These are phyloP conservation scores for Petasospora rhodanensis DNA, from an alignment of 1,139 yeast species.

Conservation along the genomic window DNA sequence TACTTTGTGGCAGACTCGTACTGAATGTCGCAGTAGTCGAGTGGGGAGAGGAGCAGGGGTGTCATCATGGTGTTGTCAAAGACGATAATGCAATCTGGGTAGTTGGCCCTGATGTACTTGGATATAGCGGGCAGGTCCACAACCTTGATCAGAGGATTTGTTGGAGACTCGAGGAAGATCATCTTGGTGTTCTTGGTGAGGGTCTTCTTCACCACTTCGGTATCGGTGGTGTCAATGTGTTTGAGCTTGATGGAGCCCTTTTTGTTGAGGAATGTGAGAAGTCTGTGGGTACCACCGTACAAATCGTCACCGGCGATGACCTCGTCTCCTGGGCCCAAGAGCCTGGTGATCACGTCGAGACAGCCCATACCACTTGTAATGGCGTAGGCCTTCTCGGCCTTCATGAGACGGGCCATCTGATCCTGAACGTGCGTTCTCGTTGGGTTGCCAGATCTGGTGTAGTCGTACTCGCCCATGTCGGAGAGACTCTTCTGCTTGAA, in stretches of 20 bases:
- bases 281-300: constrained; percentile 88
- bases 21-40: constrained; percentile 81
- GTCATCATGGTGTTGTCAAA: constrained; percentile 97
- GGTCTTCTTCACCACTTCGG: constrained; percentile 42
- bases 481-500: constrained; percentile 76
- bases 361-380: constrained; percentile 94
- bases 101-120: constrained; percentile 58
- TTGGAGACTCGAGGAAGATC: constrained; percentile 84
- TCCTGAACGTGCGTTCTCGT: constrained; percentile 77
- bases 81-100: constrained; percentile 69
- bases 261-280: constrained; percentile 65
- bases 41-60: constrained; percentile 79
- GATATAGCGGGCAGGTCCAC: constrained; percentile 71
- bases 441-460: constrained; percentile 93
- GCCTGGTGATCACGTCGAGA: constrained; percentile 72
- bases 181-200: constrained; percentile 55
- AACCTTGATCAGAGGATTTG: constrained; percentile 86
- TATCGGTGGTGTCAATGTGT: constrained; percentile 81
- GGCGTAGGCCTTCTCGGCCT: constrained; percentile 68
- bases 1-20: constrained; percentile 93
- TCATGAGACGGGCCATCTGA: constrained; percentile 73
- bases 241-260: constrained; percentile 65
- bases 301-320: constrained; percentile 91
- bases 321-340: constrained; percentile 73
- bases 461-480: constrained; percentile 83